Percentiles rank a stretch among this genome's conserved stretches.
These are phyloP conservation scores for Venturia effusa DNA, from an alignment of 2,329 filamentous ascomycete species.

Conservation along the genomic window DNA sequence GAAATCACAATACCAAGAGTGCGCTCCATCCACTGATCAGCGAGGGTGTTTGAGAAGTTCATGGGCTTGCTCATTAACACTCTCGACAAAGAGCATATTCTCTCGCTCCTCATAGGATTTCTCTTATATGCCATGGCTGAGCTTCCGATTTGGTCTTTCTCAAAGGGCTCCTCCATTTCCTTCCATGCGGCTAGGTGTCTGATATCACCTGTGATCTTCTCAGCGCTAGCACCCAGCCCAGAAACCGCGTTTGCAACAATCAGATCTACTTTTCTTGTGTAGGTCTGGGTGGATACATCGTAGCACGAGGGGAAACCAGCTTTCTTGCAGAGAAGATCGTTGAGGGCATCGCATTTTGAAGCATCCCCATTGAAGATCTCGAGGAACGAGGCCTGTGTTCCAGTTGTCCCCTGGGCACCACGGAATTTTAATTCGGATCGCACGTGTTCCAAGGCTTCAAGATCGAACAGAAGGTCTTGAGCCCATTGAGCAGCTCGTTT, in stretches of 20 bases:
- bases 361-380: slow-evolving; percentile 54
- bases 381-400: slow-evolving; percentile 69
- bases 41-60: slow-evolving; percentile 54
- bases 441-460: slow-evolving; percentile 60
- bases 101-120: slow-evolving; percentile 48
- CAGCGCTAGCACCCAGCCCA: slow-evolving; percentile 67
- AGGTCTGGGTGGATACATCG: slow-evolving; percentile 61
- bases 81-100: slow-evolving; percentile 48
- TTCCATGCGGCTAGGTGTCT: slow-evolving; percentile 61
- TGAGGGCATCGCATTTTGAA: slow-evolving; percentile 49
- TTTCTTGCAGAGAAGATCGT: slow-evolving; percentile 54
- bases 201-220: slow-evolving; percentile 65
- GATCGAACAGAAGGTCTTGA: slow-evolving; percentile 65
- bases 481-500: slow-evolving; percentile 63
- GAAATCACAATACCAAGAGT: slow-evolving; percentile 36
- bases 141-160: slow-evolving; percentile 66
- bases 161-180: slow-evolving; percentile 77
- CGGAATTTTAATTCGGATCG: slow-evolving; percentile 63
- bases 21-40: slow-evolving; percentile 62
- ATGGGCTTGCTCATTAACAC: slow-evolving; percentile 43
- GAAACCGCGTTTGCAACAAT: slow-evolving; percentile 70
- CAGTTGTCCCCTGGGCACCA: slow-evolving; percentile 56
- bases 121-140: slow-evolving; percentile 54
- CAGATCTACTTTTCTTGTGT: slow-evolving; percentile 73
- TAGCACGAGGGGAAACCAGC: slow-evolving; percentile 52